These are phyloP conservation scores for Thelephora terrestris DNA, from an alignment of 1,284 basidiomycete genomes.

Conservation along the genomic window DNA sequence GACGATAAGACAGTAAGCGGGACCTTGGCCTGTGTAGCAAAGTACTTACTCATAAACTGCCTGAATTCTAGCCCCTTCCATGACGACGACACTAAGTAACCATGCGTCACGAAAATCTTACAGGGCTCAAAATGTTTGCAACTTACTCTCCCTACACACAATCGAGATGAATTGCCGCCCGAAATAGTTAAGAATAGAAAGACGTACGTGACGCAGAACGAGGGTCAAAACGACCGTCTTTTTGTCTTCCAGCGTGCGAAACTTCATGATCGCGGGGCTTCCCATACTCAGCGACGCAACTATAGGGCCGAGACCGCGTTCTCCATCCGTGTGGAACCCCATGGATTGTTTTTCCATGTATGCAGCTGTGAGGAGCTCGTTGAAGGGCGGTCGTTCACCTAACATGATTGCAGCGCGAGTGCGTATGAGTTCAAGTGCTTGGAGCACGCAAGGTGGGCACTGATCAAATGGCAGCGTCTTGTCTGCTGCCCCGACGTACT, in stretches of 20 bases:
- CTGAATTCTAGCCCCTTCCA: slow-evolving; percentile 61
- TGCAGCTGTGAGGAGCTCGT: slow-evolving; percentile 69
- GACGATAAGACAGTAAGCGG: background rate
- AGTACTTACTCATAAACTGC: slow-evolving; percentile 53
- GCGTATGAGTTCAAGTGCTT: slow-evolving; percentile 49
- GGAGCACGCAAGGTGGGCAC: slow-evolving; percentile 45
- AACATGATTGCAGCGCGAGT: slow-evolving; percentile 36
- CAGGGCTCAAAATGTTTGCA: background rate
- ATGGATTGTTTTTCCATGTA: slow-evolving; percentile 78
- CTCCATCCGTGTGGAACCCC: slow-evolving; percentile 75
- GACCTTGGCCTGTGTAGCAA: background rate
- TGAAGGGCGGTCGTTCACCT: slow-evolving; percentile 34
- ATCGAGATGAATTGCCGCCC: background rate
- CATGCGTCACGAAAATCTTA: background rate
- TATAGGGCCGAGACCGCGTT: slow-evolving; percentile 57
- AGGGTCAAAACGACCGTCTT: slow-evolving; percentile 37
- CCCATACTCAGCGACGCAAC: slow-evolving; percentile 68
- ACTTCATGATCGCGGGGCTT: slow-evolving; percentile 66
- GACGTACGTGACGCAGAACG: slow-evolving; percentile 57
- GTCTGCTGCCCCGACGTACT: slow-evolving; percentile 69
- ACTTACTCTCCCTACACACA: slow-evolving; percentile 43
- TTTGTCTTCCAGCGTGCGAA: slow-evolving; percentile 34
- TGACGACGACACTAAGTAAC: slow-evolving; percentile 40
- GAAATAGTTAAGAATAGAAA: background rate
- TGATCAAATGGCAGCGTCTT: slow-evolving; percentile 54